phyloP scores from a whole-genome alignment of 345 rosid genomes.

The Salix viminalis region DNA sequence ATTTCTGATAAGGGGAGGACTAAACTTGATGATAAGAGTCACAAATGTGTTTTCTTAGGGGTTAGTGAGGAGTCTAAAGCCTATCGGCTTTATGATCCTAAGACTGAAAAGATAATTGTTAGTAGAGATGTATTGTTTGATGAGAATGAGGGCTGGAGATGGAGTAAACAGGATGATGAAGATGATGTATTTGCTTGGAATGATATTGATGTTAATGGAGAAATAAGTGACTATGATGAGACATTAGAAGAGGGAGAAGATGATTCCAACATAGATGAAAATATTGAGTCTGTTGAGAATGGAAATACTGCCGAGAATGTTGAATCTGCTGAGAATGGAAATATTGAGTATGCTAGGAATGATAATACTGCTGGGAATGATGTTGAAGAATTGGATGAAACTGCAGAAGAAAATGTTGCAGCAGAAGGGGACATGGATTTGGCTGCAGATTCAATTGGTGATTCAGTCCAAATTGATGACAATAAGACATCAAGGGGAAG shows the following conservation, averaged over 20 bases:
- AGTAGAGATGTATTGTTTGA: background rate
- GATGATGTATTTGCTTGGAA: background rate
- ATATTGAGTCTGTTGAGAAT: too few relatives aligned
- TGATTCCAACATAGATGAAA: fast-evolving
- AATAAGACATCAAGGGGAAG: background rate
- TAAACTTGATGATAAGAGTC: background rate
- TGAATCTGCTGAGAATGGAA: too few relatives aligned
- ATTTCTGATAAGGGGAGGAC: background rate
- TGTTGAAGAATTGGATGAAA: too few relatives aligned
- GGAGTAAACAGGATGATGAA: background rate
- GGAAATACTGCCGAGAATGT: too few relatives aligned
- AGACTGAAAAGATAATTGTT: background rate
- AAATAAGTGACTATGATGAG: background rate
- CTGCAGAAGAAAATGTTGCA: too few relatives aligned
- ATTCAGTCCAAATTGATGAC: too few relatives aligned
- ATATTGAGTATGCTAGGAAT: too few relatives aligned
- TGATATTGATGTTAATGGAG: background rate
- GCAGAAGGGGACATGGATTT: too few relatives aligned
- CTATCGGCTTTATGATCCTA: background rate
- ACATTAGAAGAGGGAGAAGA: too few relatives aligned
- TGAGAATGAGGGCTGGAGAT: background rate
- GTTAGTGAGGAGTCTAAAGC: background rate
- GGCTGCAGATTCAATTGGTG: too few relatives aligned
- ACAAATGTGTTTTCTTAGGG: background rate
- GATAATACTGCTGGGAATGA: too few relatives aligned